Percentiles rank a stretch among this genome's conserved stretches.
Conservation (phyloP, 169 alveolate species). For the Miamiensis avidus region DNA sequence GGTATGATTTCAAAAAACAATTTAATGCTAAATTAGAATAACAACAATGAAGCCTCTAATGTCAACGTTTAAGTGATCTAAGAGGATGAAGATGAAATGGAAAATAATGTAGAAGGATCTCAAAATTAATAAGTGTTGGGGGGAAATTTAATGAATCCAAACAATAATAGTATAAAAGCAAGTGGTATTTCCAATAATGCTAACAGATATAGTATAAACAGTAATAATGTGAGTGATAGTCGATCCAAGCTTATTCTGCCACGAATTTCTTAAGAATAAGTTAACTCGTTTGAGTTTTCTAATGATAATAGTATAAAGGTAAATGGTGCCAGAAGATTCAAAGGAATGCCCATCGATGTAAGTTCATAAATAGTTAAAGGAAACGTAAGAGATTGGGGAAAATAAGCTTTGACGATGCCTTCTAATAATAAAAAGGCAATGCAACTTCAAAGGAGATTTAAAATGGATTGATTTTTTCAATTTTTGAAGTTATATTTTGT, state of each 20-base stretch:
- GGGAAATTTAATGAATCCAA: background rate
- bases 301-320: constrained; percentile 8
- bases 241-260: too few relatives aligned
- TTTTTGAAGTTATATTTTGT: too few relatives aligned
- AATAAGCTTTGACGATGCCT: constrained; percentile 40
- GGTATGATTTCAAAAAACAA: too few relatives aligned
- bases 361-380: constrained; percentile 46
- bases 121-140: background rate
- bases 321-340: constrained; percentile 24
- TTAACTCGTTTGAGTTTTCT: background rate
- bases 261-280: too few relatives aligned
- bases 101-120: too few relatives aligned
- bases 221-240: background rate
- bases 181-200: background rate
- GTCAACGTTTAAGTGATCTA: too few relatives aligned
- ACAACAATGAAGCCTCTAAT: too few relatives aligned
- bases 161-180: constrained; percentile 8
- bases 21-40: too few relatives aligned
- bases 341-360: constrained; percentile 43
- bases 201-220: background rate
- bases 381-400: constrained; percentile 51
- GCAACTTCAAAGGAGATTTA: background rate
- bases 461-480: background rate
- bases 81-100: too few relatives aligned
- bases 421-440: background rate